phyloP scores from a whole-genome alignment of 371 early-diverging fungal genomes.

The Basidiobolus heterosporus region DNA sequence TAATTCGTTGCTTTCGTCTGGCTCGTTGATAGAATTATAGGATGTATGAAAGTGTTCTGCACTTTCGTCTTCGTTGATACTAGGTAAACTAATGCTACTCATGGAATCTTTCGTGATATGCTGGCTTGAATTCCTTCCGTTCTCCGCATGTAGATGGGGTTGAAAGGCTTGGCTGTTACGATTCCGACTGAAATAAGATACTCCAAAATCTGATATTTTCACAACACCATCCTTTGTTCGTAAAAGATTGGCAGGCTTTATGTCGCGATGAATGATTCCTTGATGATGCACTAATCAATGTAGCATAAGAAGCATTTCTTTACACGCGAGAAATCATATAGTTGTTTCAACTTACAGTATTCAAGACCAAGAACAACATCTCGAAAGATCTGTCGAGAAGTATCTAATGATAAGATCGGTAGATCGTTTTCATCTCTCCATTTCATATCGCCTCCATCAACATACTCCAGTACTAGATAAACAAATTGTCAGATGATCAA shows the following conservation, averaged over 20 bases:
- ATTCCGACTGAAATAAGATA: slow-evolving; percentile 48
- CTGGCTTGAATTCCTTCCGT: no score
- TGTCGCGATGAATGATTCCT: slow-evolving; percentile 88
- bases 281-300: slow-evolving; percentile 57
- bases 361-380: slow-evolving; percentile 83
- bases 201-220: slow-evolving; percentile 93
- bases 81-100: no score
- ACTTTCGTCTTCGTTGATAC: no score
- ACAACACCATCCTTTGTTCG: slow-evolving; percentile 48
- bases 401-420: slow-evolving; percentile 43
- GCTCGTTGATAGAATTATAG: no score
- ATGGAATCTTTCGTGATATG: no score
- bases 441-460: slow-evolving; percentile 78
- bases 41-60: no score
- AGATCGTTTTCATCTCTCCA: slow-evolving; percentile 59
- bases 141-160: no score
- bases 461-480: slow-evolving; percentile 59
- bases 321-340: no score
- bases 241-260: slow-evolving; percentile 89
- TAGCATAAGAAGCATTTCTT: no score
- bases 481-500: neutral
- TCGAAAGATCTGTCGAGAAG: slow-evolving; percentile 67
- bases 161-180: neutral
- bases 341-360: slow-evolving; percentile 27
- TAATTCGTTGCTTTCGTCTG: slow-evolving; percentile 27